phyloP scores from a whole-genome alignment of 2,329 filamentous ascomycete species.

The Neopestalotiopsis sp. region DNA sequence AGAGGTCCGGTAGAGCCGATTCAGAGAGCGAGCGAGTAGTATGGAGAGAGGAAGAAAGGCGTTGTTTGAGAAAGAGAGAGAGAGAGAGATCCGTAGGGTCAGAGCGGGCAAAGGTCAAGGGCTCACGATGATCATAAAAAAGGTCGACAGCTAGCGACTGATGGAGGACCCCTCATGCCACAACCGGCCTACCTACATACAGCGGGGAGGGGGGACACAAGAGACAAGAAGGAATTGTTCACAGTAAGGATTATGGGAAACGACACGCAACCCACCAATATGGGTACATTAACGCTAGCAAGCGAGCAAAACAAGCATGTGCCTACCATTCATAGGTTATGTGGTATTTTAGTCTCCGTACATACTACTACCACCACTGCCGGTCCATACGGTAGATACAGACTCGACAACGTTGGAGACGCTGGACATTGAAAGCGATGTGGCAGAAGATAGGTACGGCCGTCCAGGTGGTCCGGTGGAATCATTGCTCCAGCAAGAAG shows the following conservation, averaged over 20 bases:
- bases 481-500: not conserved
- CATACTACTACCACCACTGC: not conserved
- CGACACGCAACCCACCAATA: not conserved
- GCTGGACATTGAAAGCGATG: not conserved
- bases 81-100: slow-evolving; percentile 1
- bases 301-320: not conserved
- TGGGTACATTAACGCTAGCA: slow-evolving; percentile 1
- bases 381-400: not conserved
- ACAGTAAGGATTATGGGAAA: slow-evolving; percentile 1
- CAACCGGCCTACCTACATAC: not conserved
- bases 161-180: slow-evolving; percentile 2
- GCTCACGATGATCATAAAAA: slow-evolving; percentile 16
- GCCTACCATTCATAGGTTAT: not conserved
- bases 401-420: not conserved
- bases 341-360: not conserved
- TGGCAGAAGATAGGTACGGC: not conserved
- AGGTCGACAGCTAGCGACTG: not conserved
- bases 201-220: not conserved
- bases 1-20: not conserved
- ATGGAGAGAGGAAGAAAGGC: not conserved
- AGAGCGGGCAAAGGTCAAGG: not conserved
- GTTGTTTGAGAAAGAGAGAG: not conserved
- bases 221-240: not conserved
- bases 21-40: slow-evolving; percentile 3
- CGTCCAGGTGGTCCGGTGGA: not conserved